A percentile compares a stretch with the other conserved stretches of the same genome.
These are phyloP conservation scores for Monilinia aucupariae DNA, from an alignment of 2,329 filamentous ascomycete species.

Conservation along the genomic window DNA sequence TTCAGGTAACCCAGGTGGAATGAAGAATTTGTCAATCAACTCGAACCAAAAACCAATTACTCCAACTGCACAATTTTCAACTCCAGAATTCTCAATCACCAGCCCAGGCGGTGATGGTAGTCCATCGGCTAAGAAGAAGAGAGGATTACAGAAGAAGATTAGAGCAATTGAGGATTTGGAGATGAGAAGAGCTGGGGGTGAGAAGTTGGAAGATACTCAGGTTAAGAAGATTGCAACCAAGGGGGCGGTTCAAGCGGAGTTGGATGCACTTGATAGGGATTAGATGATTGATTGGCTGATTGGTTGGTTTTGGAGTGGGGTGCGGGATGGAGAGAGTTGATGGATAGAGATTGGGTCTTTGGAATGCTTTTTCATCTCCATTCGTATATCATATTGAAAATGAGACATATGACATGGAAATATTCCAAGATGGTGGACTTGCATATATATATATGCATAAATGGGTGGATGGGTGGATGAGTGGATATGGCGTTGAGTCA, in stretches of 20 bases:
- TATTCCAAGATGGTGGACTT: not conserved
- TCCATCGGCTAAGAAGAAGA: slow-evolving; percentile 89
- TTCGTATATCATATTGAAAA: slow-evolving; percentile 8
- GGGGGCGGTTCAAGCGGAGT: slow-evolving; percentile 73
- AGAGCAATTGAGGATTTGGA: slow-evolving; percentile 96
- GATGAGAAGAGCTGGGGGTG: slow-evolving; percentile 88
- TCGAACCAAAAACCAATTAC: slow-evolving; percentile 12
- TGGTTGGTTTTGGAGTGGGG: not conserved
- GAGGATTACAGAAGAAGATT: slow-evolving; percentile 93
- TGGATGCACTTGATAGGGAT: slow-evolving; percentile 46
- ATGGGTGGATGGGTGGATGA: not conserved
- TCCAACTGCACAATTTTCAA: slow-evolving; percentile 29
- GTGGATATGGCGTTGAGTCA: not conserved
- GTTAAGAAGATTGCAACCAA: slow-evolving; percentile 97
- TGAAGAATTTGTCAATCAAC: slow-evolving; percentile 36
- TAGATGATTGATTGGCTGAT: not conserved
- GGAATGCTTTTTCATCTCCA: slow-evolving; percentile 9
- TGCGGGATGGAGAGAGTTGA: not conserved
- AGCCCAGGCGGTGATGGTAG: slow-evolving; percentile 49
- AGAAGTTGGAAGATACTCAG: slow-evolving; percentile 97
- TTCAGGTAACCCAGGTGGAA: slow-evolving; percentile 19
- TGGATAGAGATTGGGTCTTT: not conserved
- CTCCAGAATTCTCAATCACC: slow-evolving; percentile 47
- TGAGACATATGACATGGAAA: not conserved
- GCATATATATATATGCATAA: not conserved